Conservation (phyloP, 768 basidiomycete genomes). For the Tulasnella sp. region DNA sequence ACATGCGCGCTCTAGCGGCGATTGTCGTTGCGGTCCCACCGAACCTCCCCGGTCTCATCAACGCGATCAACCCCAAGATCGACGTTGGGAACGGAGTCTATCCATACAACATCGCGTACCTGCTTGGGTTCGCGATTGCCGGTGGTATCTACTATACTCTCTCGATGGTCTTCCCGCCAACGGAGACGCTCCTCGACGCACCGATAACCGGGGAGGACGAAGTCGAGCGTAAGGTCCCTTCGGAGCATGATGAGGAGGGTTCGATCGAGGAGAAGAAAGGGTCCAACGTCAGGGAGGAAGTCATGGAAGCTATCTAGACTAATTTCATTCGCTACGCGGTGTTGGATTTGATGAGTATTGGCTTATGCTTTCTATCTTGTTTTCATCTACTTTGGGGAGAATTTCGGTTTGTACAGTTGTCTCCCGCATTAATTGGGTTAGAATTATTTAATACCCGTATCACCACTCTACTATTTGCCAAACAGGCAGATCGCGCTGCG, state of each 20-base stretch:
- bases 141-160: slow-evolving; percentile 26
- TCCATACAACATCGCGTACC: slow-evolving; percentile 62
- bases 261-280: neutral
- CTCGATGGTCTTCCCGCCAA: slow-evolving; percentile 30
- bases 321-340: too few species aligned
- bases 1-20: slow-evolving; percentile 69
- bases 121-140: slow-evolving; percentile 44
- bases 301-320: neutral
- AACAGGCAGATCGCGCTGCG: too few species aligned
- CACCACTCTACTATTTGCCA: too few species aligned
- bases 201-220: slow-evolving; percentile 19
- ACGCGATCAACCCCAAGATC: slow-evolving; percentile 57
- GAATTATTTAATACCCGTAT: too few species aligned
- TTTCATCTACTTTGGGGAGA: neutral
- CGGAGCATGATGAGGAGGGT: neutral
- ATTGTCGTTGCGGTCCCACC: slow-evolving; percentile 57
- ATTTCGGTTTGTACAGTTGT: too few species aligned
- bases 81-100: slow-evolving; percentile 36
- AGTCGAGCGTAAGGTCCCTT: neutral
- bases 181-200: slow-evolving; percentile 27
- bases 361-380: neutral
- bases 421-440: too few species aligned
- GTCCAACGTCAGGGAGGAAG: neutral
- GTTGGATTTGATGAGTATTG: too few species aligned
- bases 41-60: slow-evolving; percentile 64